Evolutionary conservation across 1,284 basidiomycete genomes (phyloP), one percentile per base, ranked within the genome.

Genomic region (Boletellus deceptivus): DNA sequence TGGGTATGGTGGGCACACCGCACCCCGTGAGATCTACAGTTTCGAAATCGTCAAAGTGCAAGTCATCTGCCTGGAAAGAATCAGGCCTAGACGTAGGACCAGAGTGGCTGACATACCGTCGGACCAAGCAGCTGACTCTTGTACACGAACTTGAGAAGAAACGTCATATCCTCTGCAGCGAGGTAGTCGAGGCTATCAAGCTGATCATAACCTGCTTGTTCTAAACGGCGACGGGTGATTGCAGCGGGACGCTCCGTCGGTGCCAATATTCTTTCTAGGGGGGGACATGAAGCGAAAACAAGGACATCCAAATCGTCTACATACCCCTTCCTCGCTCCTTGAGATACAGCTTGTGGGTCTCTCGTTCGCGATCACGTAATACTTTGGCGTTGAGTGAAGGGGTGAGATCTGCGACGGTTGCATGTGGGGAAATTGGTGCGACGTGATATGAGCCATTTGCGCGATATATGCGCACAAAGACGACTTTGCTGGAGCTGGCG

Each of bases 181-280:
- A 98, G 77, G 34, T 86, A 78, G 55, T 93, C 89, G 7, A 93
- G 72, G 14, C 86, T 83, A 66, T 99, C 97, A 9, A 80, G 77
- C 27, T 86, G 79, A 39, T 89, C 90, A 64, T 95, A 98, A 0
- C 97, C 97, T 6, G 93, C 93, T 67, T 98, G 93, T 58, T 91
- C 83, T 46, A 99, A 74, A 44, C 94, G 79, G 43, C 92, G 80
- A 43, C 88, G 80, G 41, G 97, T 88, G 55, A 98, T 91, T 46
- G 86, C 81, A 0, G 93, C 84, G 0, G 96, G 96, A 50, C 84
- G 80, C 67, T 99, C 97, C 1, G 83, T 86, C 14, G 83, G 80
- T 6, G 83, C 83, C 49, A 97, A 73, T 37, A 92, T 76, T 11
- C 94, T 86, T 64, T 97, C 94, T 93, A n/a, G n/a, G 59, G 22